phyloP scores from a whole-genome alignment of 768 basidiomycete species.

The Mycena vitilis region DNA sequence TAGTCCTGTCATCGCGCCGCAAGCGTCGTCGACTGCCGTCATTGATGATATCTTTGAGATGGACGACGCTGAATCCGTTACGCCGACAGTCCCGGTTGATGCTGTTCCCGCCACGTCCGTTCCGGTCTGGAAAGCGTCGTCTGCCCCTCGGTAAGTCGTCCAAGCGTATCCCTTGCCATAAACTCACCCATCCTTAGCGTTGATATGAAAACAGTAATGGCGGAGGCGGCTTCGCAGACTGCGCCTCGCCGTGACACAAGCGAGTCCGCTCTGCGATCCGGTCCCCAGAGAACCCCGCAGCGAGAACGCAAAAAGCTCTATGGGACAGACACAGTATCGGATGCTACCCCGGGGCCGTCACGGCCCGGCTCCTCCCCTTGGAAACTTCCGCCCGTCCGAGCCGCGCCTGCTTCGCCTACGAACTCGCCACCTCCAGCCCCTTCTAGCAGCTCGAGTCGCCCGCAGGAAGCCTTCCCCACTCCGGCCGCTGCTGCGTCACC shows the following conservation, averaged over 20 bases:
- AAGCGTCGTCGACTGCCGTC: conserved; percentile 43
- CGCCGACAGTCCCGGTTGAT: conserved; percentile 32
- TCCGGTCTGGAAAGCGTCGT: conserved; percentile 62
- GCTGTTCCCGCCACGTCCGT: conserved; percentile 14
- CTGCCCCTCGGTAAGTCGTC: conserved; percentile 61
- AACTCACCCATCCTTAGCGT: conserved; percentile 57
- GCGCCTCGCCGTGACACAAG: conserved; percentile 29
- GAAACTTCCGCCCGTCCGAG: conserved; percentile 27
- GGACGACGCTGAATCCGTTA: conserved; percentile 74
- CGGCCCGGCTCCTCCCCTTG: conserved; percentile 34
- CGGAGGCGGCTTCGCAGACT: conserved; percentile 64
- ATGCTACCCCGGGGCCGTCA: conserved; percentile 16
- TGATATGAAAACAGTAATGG: conserved; percentile 90
- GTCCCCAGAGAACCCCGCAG: conserved; percentile 32
- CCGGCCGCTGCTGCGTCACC: conserved; percentile 35
- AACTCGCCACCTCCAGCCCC: conserved; percentile 26
- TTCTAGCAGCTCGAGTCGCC: conserved; percentile 32
- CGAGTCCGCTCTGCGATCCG: conserved; percentile 10
- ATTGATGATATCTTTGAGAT: conserved; percentile 83
- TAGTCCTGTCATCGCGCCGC: conserved; percentile 35
- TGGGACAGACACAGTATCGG: conserved; percentile 9
- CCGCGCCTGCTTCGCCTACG: conserved; percentile 13
- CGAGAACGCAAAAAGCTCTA: conserved; percentile 29
- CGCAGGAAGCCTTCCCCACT: conserved; percentile 35
- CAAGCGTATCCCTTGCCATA: conserved; percentile 17